Evolutionary conservation across 2,329 filamentous ascomycete species (phyloP), one percentile per base, ranked within the genome.

Genomic region (Pleomassaria siparia): DNA sequence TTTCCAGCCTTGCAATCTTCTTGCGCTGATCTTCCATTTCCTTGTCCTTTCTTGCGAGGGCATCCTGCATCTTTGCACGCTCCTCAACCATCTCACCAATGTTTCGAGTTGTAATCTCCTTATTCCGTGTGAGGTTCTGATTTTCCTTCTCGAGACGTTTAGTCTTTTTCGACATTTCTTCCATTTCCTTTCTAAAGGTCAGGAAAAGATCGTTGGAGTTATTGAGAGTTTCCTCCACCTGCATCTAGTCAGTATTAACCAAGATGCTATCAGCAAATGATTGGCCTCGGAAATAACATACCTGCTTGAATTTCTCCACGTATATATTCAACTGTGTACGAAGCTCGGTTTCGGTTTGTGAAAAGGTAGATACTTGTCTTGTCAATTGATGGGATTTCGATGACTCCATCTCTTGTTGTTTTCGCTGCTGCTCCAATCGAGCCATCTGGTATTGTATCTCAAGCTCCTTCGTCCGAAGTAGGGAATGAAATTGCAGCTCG

Each of bases 241-340:
- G 77, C 74, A 72, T 68, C 69, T 73, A 72, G 79, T 78, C 79
- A 72, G 66, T 69, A 72, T 69, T 70, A 70, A 71, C 64, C 64
- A 69, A 62, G 49, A 64, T 66, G 64, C 57, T 59, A 60, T 54
- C 49, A 58, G 58, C 52, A 49, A 44, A 51, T 46, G 50, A 55
- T 54, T 41, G 49, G 25, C 15, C 30, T 40, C 44, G 26, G 12
- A 49, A 43, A 40, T 43, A 42, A 51, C 67, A 72, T 83, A 96
- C 92, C 88, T 99, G 94, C 78, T 97, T 97, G 76, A 97, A 97
- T 76, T 97, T 99, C 70, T 99, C 94, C 21, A 96, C 92, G 64
- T 99, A 99, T 61, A 96, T 92, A 70, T 96, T 97, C 62, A 99
- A 84, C 73, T 99, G 94, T 62, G 89, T 95, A 50, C 94, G 80